Base-by-base conservation (phyloP, 306 rosid species). In the Vicia sativa region DNA sequence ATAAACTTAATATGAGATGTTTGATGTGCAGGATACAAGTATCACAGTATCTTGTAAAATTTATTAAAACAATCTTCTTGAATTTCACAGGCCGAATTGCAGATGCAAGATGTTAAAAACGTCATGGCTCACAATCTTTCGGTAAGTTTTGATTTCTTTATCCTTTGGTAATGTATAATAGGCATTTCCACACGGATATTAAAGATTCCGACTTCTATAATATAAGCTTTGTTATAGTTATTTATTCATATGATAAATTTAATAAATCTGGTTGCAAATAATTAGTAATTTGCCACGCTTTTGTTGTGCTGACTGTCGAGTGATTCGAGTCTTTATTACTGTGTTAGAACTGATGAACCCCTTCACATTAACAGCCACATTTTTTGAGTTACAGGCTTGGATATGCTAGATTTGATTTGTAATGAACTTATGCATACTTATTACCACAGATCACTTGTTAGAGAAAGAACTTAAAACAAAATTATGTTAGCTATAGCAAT, bases 61-160 rank as follows among this genome's bases (percentile, higher is more conserved):
- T 63, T 2, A 62, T 6, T 31, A 5, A 49, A 35, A 49, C 38
- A 62, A 16, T 42, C 57, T 77, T 43, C 45, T 70, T 71, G 25
- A 42, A 67, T 78, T 78, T 79, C 34, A 55, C 91, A 92, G 98
- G 96, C 98, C 12, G 98, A 92, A 67, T 53, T 92, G 82, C 89
- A 62, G 86, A 89, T 92, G 98, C 96, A 92, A 78, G 98, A 92
- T 42, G 90, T 81, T 31, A 87, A 81, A 78, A 85, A 87, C 62
- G 96, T 92, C 6, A 68, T 86, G 26, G 96, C 87, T 66, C 98
- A 89, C 84, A 89, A 86, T 84, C 87, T 92, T 65, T 92, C 98
- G 79, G 96, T 92, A 80, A 55, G 96, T 65, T 63, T 59, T 53
- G 29, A 61, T 15, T 58, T 64, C 23, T 26, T 15, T 14, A 75